Base-by-base conservation (phyloP, 148 eudicot genomes). In the Rhododendron kiyosumense region DNA sequence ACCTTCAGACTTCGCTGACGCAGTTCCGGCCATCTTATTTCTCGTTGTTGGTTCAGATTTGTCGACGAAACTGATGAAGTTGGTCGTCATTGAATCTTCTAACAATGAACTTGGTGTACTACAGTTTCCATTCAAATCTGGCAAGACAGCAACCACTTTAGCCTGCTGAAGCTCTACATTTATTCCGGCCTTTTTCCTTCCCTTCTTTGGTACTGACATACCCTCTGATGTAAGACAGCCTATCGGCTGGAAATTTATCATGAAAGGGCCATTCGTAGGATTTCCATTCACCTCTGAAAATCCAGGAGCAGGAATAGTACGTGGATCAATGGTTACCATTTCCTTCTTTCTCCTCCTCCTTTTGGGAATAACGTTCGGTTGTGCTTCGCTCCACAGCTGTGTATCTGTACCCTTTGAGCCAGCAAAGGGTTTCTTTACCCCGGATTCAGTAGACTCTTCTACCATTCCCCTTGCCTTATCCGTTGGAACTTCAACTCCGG, bases 121-220 rank as follows among this genome's bases (percentile, higher is more conserved):
- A 69, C 51, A 59, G 76, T 52, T 86, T 43, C 91, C 89, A 86
- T 94, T 92, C 79, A 90, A 76, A 89, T 89, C 91, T 41, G 91
- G 91, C 73, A 91, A 52, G 36, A 65, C 88, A 51, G 57, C 52
- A 12, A 76, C 76, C 86, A 81, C 67, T 71, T 87, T 86, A 78
- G 75, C 76, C 86, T 71, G 86, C 46, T 81, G 84, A 85, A 84
- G 85, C 74, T 85, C 84, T 48, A 78, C 89, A 17, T 59, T 76
- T 30, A 59, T 65, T 24, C 69, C 18, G n/a, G 32, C 85, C 79
- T 78, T 86, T 81, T 86, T 87, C 75, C 76, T 84, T 75, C 67
- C 69, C 80, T 78, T 86, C 69, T 67, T 88, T 6, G 86, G 87
- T 75, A 82, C 76, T n/a, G 79, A 79, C 82, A 49, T 49, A 84